Conservation (phyloP, 495 filamentous ascomycete genomes). For the Chaetomium cochliodes region DNA sequence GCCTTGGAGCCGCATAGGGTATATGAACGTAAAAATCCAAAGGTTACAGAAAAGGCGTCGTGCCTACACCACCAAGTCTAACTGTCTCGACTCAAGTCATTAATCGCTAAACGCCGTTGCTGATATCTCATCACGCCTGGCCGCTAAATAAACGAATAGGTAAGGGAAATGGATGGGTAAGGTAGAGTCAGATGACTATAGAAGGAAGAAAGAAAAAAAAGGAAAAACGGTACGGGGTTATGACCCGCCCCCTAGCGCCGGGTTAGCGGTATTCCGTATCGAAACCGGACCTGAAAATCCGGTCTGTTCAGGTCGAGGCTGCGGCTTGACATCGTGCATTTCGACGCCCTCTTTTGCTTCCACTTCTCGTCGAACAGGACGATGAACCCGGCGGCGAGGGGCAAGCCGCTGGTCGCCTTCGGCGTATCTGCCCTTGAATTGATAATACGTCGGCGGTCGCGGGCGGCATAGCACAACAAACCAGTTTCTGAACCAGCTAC, state of each 20-base stretch:
- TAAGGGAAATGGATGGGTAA: not conserved
- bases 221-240: not conserved
- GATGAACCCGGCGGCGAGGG: constrained; percentile 13
- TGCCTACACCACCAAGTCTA: constrained; percentile 18
- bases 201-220: not conserved
- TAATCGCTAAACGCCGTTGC: constrained; percentile 13
- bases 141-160: not conserved
- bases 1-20: constrained; percentile 6
- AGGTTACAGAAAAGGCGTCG: constrained; percentile 9
- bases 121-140: not conserved
- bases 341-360: constrained; percentile 43
- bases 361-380: not conserved
- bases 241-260: not conserved
- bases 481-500: constrained; percentile 74
- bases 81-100: not conserved
- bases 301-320: constrained; percentile 6
- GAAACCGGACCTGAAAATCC: constrained; percentile 7
- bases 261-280: constrained; percentile 2
- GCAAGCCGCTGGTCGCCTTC: constrained; percentile 84
- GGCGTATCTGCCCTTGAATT: constrained; percentile 75
- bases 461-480: constrained; percentile 76
- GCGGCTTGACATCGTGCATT: constrained; percentile 44
- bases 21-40: constrained; percentile 8
- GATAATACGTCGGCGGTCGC: constrained; percentile 83
- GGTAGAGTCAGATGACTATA: not conserved